These are phyloP conservation scores for Chaetomium sp. DNA, from an alignment of 2,329 filamentous ascomycete genomes.

Conservation along the genomic window DNA sequence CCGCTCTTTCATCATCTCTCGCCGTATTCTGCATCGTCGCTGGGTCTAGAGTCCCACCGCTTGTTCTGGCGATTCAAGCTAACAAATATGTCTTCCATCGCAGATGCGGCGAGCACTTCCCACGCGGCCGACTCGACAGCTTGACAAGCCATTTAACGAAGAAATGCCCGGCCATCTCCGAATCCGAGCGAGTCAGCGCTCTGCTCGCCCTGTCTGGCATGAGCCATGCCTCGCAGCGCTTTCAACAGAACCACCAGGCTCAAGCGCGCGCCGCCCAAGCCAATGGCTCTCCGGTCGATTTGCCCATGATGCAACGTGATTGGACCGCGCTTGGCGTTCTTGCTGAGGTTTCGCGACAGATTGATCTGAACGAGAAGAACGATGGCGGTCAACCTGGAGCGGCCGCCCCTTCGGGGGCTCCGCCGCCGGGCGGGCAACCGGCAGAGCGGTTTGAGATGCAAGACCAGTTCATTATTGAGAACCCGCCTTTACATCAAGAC, in stretches of 20 bases:
- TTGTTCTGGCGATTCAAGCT: conserved; percentile 3
- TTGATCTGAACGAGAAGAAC: conserved; percentile 59
- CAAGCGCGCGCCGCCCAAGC: conserved; percentile 20
- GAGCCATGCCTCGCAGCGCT: conserved; percentile 40
- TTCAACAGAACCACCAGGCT: conserved; percentile 22
- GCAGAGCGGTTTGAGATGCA: conserved; percentile 46
- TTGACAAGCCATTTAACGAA: conserved; percentile 76
- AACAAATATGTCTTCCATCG: not conserved
- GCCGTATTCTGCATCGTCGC: not conserved
- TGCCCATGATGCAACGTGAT: conserved; percentile 37
- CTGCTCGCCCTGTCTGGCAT: conserved; percentile 67
- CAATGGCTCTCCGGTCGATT: conserved; percentile 28
- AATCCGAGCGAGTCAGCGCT: conserved; percentile 68
- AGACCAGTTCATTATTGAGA: conserved; percentile 53
- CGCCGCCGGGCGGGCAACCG: conserved; percentile 18
- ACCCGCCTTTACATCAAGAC: conserved; percentile 47
- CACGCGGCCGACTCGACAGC: conserved; percentile 81
- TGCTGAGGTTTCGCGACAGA: conserved; percentile 78
- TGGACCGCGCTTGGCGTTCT: conserved; percentile 81
- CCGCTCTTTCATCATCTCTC: conserved; percentile 6
- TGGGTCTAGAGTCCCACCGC: not conserved
- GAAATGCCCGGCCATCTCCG: conserved; percentile 73
- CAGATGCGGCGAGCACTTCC: conserved; percentile 75
- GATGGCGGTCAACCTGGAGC: conserved; percentile 38
- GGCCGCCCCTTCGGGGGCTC: conserved; percentile 19